phyloP scores from a whole-genome alignment of 345 rosid genomes.

The Eutrema japonicum region DNA sequence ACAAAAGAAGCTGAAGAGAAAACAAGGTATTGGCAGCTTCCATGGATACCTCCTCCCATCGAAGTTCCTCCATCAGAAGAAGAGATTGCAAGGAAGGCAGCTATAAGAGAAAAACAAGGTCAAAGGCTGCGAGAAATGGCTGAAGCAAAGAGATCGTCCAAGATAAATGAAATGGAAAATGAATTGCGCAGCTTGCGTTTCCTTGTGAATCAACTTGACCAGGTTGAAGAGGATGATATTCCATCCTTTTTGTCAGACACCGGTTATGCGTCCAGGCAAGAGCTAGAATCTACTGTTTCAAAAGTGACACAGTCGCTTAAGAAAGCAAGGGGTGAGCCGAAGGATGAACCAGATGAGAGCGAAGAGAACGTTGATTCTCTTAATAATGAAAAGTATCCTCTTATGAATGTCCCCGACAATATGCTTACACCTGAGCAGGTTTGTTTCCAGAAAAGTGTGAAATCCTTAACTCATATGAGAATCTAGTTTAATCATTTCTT shows the following conservation, averaged over 20 bases:
- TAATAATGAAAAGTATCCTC: slow-evolving; percentile 69
- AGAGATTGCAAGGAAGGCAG: slow-evolving; percentile 97
- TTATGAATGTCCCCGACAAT: slow-evolving; percentile 70
- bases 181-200: slow-evolving; percentile 77
- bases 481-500: slow-evolving; percentile 9
- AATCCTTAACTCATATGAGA: slow-evolving; percentile 2
- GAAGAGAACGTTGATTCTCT: slow-evolving; percentile 72
- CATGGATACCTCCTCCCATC: slow-evolving; percentile 85
- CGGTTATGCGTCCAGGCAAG: slow-evolving; percentile 83
- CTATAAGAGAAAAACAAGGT: slow-evolving; percentile 87
- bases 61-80: slow-evolving; percentile 98
- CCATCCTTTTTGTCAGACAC: slow-evolving; percentile 74
- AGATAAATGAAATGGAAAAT: slow-evolving; percentile 83
- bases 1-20: slow-evolving; percentile 87
- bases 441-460: slow-evolving; percentile 22
- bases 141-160: slow-evolving; percentile 85
- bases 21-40: slow-evolving; percentile 92
- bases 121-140: slow-evolving; percentile 99
- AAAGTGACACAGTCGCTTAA: slow-evolving; percentile 74
- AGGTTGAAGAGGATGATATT: slow-evolving; percentile 65
- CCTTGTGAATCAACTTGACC: slow-evolving; percentile 83
- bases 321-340: slow-evolving; percentile 87
- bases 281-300: slow-evolving; percentile 65
- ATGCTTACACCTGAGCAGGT: slow-evolving; percentile 89
- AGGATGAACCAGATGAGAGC: slow-evolving; percentile 66